Base-by-base conservation (phyloP, 805 yeast genomes). In the Monosporozyma yasuniensis region DNA sequence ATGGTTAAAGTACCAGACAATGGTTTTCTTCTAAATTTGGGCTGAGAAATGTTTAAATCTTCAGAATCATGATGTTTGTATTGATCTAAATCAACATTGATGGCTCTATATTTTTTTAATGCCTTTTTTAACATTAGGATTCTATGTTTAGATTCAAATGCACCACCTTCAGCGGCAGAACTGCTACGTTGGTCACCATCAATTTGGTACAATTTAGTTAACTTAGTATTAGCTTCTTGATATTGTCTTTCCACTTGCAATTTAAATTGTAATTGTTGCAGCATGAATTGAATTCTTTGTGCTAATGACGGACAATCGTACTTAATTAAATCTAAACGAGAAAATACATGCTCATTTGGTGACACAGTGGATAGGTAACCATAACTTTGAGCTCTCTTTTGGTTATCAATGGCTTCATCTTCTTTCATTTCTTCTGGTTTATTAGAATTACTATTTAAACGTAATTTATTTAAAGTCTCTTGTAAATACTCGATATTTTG, bases 271-370 rank as follows among this genome's bases (percentile, higher is more conserved):
- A 93, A 74, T 67, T 89, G 95, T 69, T 90, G 97, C 49, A 91
- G 76, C 98, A 93, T 90, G 59, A 87, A 83, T 68, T 88, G 96
- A 61, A 93, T 93, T 54, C 93, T 79, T 60, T 93, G 96, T 10
- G 97, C 96, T 57, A 93, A 72, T 0, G 95, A 87, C 0, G 97
- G 96, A 58, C 96, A 87, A 60, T 93, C 97, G 62, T 88, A 89
- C 59, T 89, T 89, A 63, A 88, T 76, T 50, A 93, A 73, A 65
- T 93, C 99, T 56, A 86, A 71, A 19, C 86, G 75, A 0, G 91
- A 78, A 61, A 76, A 85, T 4, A 58, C 60, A 22, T 63, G 60
- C 42, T 69, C 73, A 27, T 59, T 59, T 1, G 66, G 64, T 19
- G 66, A 56, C 16, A 61, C 63, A 1, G 76, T 64, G 1, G 83